Evolutionary conservation across 345 rosid species (phyloP).

Genomic region (Excoecaria cochinchinensis): DNA sequence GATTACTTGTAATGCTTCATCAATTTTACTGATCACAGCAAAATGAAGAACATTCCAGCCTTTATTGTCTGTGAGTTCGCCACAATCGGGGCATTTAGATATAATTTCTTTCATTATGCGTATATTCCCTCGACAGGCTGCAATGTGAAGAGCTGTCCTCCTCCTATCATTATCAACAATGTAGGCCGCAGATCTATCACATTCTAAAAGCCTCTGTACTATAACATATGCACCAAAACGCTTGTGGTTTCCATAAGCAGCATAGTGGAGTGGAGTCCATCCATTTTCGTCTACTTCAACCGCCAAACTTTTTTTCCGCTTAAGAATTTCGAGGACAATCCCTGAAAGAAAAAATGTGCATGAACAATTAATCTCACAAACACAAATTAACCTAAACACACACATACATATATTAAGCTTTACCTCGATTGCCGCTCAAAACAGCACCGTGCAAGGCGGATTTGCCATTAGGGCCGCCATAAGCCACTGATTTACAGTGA

Average conservation of each 20-base stretch:
- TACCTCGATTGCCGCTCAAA: neutral
- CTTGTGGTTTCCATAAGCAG: neutral
- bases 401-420: no score
- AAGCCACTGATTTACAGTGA: neutral
- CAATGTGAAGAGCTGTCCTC: neutral
- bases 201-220: neutral
- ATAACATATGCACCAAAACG: no score
- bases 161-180: neutral
- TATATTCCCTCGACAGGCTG: neutral
- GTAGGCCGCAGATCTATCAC: neutral
- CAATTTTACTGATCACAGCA: neutral
- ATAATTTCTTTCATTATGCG: no score
- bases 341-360: no score
- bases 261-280: neutral
- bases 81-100: neutral
- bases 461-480: conserved; percentile 6
- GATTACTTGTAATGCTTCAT: neutral
- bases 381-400: no score
- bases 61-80: neutral
- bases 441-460: conserved; percentile 19
- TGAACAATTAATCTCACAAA: no score
- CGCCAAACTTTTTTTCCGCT: no score
- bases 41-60: neutral
- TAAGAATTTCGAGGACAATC: no score
- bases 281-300: neutral